Percentiles rank a stretch among this genome's conserved stretches.
Conservation (phyloP, 345 rosid genomes). For the Eucalyptus cloeziana region DNA sequence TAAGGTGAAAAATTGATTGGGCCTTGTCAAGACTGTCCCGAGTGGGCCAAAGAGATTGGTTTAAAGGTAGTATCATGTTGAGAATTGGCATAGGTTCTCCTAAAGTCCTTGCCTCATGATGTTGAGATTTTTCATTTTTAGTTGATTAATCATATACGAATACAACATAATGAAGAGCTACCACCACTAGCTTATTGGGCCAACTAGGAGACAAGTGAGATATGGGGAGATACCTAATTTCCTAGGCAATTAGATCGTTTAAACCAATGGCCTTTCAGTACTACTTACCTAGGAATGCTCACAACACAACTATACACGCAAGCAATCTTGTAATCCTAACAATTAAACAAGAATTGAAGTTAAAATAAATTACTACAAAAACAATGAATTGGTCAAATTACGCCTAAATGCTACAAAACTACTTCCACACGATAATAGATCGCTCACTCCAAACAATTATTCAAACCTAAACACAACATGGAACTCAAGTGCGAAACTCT, state of each 20-base stretch:
- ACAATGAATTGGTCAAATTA: rapidly evolving
- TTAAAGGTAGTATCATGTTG: not conserved
- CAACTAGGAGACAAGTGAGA: too few species aligned
- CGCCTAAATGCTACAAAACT: too few species aligned
- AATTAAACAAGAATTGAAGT: too few species aligned
- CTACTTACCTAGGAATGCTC: too few species aligned
- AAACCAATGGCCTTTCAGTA: not conserved
- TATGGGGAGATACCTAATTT: too few species aligned
- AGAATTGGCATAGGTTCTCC: not conserved
- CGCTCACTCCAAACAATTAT: rapidly evolving
- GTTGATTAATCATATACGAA: not conserved
- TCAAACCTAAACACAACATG: too few species aligned
- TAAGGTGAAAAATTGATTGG: not conserved
- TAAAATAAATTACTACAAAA: too few species aligned
- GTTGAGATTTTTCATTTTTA: not conserved
- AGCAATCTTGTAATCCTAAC: too few species aligned
- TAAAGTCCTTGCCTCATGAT: not conserved
- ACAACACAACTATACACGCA: too few species aligned
- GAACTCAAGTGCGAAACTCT: too few species aligned
- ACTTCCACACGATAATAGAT: too few species aligned
- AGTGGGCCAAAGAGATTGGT: not conserved
- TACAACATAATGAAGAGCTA: not conserved
- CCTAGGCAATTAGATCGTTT: rapidly evolving
- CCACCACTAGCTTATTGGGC: not conserved
- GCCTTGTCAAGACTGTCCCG: not conserved